A percentile compares a stretch with the other conserved stretches of the same genome.
phyloP scores from a whole-genome alignment of 2,329 filamentous ascomycete species.

The Pezicula neosporulosa region DNA sequence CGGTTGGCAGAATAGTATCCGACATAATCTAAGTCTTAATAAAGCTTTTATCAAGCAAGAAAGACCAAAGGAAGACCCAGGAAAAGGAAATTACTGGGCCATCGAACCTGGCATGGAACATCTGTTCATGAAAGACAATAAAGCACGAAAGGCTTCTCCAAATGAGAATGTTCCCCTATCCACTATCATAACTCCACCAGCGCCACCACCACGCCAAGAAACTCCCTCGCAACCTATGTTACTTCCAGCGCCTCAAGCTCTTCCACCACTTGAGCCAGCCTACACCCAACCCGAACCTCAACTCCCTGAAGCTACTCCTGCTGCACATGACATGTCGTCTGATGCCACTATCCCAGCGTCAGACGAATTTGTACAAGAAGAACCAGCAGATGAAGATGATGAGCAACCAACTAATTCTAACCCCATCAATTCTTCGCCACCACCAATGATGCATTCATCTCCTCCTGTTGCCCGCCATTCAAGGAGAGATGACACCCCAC shows the following conservation, averaged over 20 bases:
- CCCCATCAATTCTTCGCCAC: constrained; percentile 65
- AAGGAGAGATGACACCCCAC: constrained; percentile 69
- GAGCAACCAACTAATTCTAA: constrained; percentile 28
- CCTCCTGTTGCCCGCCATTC: constrained; percentile 68
- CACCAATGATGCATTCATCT: constrained; percentile 79
- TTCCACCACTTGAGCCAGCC: constrained; percentile 16
- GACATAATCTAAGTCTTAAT: constrained; percentile 94
- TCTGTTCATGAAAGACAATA: constrained; percentile 87
- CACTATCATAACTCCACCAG: constrained; percentile 7
- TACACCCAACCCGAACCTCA: constrained; percentile 17
- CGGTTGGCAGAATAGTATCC: constrained; percentile 98
- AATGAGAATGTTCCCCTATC: constrained; percentile 45
- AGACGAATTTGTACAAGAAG: constrained; percentile 46
- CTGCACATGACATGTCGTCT: constrained; percentile 58
- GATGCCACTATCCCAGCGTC: constrained; percentile 76
- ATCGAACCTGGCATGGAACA: constrained; percentile 88
- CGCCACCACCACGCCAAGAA: constrained; percentile 14
- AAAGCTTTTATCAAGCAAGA: constrained; percentile 97
- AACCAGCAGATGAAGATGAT: constrained; percentile 46
- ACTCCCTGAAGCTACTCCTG: constrained; percentile 9
- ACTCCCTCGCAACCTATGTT: constrained; percentile 13
- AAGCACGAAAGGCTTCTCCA: constrained; percentile 53
- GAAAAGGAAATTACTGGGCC: constrained; percentile 96
- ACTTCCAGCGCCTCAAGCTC: constrained; percentile 17
- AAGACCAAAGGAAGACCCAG: constrained; percentile 92